These are phyloP conservation scores for Podospora pseudopauciseta DNA, from an alignment of 495 filamentous ascomycete species.

Conservation along the genomic window DNA sequence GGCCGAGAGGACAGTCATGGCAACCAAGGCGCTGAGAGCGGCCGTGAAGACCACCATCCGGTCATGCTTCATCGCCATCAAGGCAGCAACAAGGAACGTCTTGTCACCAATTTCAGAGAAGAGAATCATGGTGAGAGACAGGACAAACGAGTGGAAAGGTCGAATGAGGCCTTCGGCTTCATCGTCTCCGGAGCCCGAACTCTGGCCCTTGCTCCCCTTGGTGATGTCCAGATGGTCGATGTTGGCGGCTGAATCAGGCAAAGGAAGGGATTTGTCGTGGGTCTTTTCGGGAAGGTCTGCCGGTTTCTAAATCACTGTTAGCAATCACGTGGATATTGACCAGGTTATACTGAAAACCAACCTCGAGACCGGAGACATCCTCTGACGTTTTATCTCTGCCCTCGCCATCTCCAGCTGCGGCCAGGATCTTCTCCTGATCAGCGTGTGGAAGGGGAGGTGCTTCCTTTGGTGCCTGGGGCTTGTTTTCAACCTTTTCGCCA, in stretches of 20 bases:
- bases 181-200: slow-evolving; percentile 35
- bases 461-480: slow-evolving; percentile 78
- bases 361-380: slow-evolving; percentile 63
- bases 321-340: no score
- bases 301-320: slow-evolving; percentile 62
- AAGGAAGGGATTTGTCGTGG: slow-evolving; percentile 71
- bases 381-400: slow-evolving; percentile 33
- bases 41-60: slow-evolving; percentile 89
- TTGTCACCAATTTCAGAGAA: slow-evolving; percentile 98
- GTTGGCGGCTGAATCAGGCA: slow-evolving; percentile 57
- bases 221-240: slow-evolving; percentile 67
- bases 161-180: slow-evolving; percentile 64
- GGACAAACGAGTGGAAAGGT: slow-evolving; percentile 84
- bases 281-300: slow-evolving; percentile 74
- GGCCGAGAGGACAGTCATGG: slow-evolving; percentile 96
- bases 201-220: slow-evolving; percentile 40
- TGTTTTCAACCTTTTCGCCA: slow-evolving; percentile 63
- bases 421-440: slow-evolving; percentile 59
- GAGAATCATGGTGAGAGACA: slow-evolving; percentile 95
- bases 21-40: slow-evolving; percentile 82
- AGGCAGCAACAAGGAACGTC: slow-evolving; percentile 91
- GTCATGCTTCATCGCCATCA: slow-evolving; percentile 99
- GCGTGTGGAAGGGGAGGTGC: slow-evolving; percentile 75
- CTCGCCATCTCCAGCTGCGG: slow-evolving; percentile 38
- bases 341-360: slow-evolving; percentile 32